Evolutionary conservation across 768 basidiomycete species (phyloP), one percentile per base, ranked within the genome.

Genomic region (Podaxis carcinomalis): DNA sequence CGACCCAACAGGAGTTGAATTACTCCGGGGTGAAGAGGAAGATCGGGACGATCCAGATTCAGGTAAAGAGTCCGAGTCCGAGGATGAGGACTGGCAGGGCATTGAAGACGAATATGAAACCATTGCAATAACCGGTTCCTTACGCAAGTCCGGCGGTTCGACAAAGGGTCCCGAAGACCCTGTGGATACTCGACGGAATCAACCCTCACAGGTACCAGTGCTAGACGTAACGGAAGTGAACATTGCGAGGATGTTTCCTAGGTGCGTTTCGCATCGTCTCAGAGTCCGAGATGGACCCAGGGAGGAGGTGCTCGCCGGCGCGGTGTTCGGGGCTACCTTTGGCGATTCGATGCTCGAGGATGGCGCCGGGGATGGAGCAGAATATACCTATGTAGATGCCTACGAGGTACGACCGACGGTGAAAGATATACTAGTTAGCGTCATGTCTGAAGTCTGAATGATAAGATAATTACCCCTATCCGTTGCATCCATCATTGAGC

Each of bases 191-290:
- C 42, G 6, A 21, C 53, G 42, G 35, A 55, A 61, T 37, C 54
- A 62, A 47, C 40, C 59, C 6, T 60, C 61, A 2, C 60, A 55
- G 14, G 14, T 37, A 23, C 47, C 47, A 28, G 47, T 40, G 23
- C 40, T 56, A 32, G 88, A 89, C 60, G 84, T 89, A 3, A 87
- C 87, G 4, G 88, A 90, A 69, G 85, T 86, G 59, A 88, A 93
- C 65, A 79, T 90, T 63, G 88, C 88, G 59, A 80, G 88, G 61
- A 84, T 91, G 28, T 82, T 90, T 63, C 89, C 89, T 37, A 75
- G 89, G 21, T 84, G 87, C 0, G 80, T 93, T 32, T 86, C 88
- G 5, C 92, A 93, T 73, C 86, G 92, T 10, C 68, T 93, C 62
- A 78, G 87, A 53, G 81, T 90, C 58, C 78, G 90, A 39, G 81